These are phyloP conservation scores for Citrus glauca DNA, from an alignment of 345 rosid species.

Conservation along the genomic window DNA sequence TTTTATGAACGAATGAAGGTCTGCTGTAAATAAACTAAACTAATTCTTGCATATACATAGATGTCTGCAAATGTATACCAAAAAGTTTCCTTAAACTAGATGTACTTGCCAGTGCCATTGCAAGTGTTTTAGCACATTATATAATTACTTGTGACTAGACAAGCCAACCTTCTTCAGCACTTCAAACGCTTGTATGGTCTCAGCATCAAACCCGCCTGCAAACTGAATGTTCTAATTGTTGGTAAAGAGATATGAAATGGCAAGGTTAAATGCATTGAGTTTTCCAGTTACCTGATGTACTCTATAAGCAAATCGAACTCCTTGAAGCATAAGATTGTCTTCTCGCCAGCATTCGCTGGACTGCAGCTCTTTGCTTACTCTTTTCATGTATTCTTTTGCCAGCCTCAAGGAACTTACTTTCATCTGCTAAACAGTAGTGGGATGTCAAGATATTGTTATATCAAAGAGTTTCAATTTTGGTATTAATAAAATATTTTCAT, in stretches of 20 bases:
- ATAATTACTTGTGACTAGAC: conserved; percentile 6
- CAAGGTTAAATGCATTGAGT: background rate
- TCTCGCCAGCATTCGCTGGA: conserved; percentile 30
- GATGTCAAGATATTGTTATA: background rate
- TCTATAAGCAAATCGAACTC: conserved; percentile 74
- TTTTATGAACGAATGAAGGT: background rate
- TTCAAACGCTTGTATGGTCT: conserved; percentile 52
- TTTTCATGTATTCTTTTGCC: conserved; percentile 66
- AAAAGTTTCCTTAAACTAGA: background rate
- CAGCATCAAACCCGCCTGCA: conserved; percentile 88
- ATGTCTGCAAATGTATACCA: background rate
- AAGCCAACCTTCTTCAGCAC: conserved; percentile 53
- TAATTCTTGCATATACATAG: background rate
- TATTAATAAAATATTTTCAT: background rate
- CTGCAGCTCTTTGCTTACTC: conserved; percentile 49
- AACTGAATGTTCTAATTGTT: conserved; percentile 45
- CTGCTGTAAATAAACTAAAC: background rate
- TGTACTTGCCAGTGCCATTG: background rate
- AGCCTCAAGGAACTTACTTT: conserved; percentile 64
- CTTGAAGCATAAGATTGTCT: conserved; percentile 59
- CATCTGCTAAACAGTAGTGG: conserved; percentile 41
- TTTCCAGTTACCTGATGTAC: conserved; percentile 66
- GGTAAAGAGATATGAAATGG: background rate
- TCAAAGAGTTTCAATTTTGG: background rate
- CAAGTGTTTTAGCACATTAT: background rate